Conservation (phyloP, 495 filamentous ascomycete species). For the Pyrenula massariospora region DNA sequence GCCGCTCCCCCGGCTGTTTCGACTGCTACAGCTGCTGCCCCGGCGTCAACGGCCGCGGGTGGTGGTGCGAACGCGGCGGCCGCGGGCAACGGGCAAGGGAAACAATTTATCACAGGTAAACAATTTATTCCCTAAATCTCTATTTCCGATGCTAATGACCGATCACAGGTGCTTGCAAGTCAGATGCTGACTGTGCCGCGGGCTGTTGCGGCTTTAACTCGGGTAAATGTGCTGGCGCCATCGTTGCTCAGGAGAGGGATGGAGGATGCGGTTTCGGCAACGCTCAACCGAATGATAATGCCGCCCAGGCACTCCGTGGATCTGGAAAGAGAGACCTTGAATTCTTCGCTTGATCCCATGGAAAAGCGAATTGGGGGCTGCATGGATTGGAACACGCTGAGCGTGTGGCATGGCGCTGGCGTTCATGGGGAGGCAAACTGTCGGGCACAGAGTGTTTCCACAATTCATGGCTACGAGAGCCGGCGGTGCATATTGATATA, state of each 20-base stretch:
- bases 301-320: slow-evolving; percentile 9
- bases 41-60: background rate
- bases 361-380: background rate
- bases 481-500: no score
- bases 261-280: slow-evolving; percentile 23
- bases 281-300: slow-evolving; percentile 16
- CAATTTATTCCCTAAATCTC: no score
- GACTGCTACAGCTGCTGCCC: background rate
- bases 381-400: background rate
- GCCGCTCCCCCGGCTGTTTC: background rate
- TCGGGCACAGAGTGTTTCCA: no score
- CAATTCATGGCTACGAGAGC: no score
- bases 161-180: slow-evolving; percentile 1
- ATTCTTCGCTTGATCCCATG: background rate
- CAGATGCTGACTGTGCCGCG: slow-evolving; percentile 2
- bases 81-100: background rate
- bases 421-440: background rate
- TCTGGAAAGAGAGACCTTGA: background rate
- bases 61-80: background rate
- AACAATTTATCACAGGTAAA: slow-evolving; percentile 4
- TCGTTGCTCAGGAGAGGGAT: slow-evolving; percentile 23
- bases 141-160: no score
- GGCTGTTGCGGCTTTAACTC: slow-evolving; percentile 5
- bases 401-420: background rate
- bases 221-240: slow-evolving; percentile 15